A percentile compares a stretch with the other conserved stretches of the same genome.
phyloP scores from a whole-genome alignment of 805 yeast species.

The Yarrowia keelungensis region DNA sequence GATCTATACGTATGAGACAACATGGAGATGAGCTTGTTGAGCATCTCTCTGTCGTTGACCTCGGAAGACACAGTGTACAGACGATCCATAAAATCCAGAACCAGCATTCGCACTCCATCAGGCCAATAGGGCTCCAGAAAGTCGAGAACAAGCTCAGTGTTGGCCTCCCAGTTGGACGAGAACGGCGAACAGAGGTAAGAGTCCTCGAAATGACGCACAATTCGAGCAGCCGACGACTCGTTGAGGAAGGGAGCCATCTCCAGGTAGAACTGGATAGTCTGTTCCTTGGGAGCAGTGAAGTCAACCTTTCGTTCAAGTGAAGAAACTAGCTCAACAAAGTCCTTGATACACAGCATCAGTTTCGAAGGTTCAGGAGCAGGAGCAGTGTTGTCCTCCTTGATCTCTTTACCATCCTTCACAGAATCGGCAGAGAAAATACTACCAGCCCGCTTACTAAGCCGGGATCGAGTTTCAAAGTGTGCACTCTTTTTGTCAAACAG shows the following conservation, averaged over 20 bases:
- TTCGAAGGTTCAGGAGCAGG: conserved; percentile 11
- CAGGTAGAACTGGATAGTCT: conserved; percentile 55
- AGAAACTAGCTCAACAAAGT: conserved; percentile 28
- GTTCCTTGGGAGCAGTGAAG: conserved; percentile 55
- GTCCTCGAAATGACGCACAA: conserved; percentile 57
- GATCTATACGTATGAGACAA: conserved; percentile 2
- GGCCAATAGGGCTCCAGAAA: conserved; percentile 48
- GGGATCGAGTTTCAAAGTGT: conserved; percentile 7
- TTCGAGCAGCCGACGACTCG: conserved; percentile 52
- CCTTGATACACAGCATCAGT: conserved; percentile 11
- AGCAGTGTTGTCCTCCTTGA: conserved; percentile 3
- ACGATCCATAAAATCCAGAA: conserved; percentile 49
- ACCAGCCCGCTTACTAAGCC: conserved; percentile 27
- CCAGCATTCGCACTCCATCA: conserved; percentile 43
- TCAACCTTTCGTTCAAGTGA: conserved; percentile 39
- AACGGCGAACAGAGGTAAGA: conserved; percentile 63
- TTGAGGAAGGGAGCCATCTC: conserved; percentile 52
- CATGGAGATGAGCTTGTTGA: conserved; percentile 48
- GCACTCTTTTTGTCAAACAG: conserved; percentile 22
- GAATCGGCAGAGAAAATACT: conserved; percentile 27
- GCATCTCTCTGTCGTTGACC: conserved; percentile 49
- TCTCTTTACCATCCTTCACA: conserved; percentile 5
- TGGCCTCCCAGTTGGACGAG: conserved; percentile 59
- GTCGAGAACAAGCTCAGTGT: conserved; percentile 56
- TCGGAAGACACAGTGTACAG: conserved; percentile 52